Evolutionary conservation across 108 stramenopile species (phyloP), one percentile per base, ranked within the genome.

Genomic region (Poteriospumella lacustris): DNA sequence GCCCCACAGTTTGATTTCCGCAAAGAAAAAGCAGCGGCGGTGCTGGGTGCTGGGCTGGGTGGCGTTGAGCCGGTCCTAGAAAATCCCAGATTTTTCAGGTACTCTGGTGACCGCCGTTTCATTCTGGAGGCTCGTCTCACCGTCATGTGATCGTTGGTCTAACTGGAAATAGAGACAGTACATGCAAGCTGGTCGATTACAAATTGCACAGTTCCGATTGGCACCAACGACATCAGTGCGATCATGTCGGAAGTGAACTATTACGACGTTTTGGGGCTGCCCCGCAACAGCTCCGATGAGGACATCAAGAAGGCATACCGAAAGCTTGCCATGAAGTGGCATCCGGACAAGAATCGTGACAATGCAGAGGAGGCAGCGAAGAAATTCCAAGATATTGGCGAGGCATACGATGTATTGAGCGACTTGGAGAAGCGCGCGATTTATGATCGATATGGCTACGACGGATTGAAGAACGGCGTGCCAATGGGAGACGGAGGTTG

Each of bases 361-460:
- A 58, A 85, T 43, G 60, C 58, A 3, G 87, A 82, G 34, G 82
- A 80, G 56, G 83, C 87, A 1, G 91, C 92, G 79, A 89, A 91
- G 56, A 94, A 88, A 69, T 99, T 99, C 80, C 91, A 93, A 42
- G 90, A 97, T 76, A 93, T 97, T 62, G 91, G 91, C 34, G 89
- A 92, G 75, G 97, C 97, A 1, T 97, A 98, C 80, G 98, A 99
- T 78, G 94, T 97, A 0, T 82, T 99, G 1, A 89, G 84, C 47
- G 96, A 99, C 82, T 90, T 95, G 68, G 94, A 94, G 36, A 96
- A 94, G 87, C 91, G 93, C 52, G 81, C 88, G 9, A 84, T 95
- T 40, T 99, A 97, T 78, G 95, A 99, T 78, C 88, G 88, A 52
- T 93, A 94, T 76, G 98, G 98, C 29, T 94, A 95, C 79, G 98